Evolutionary conservation across 768 basidiomycete genomes (phyloP), one percentile per base, ranked within the genome.

Genomic region (Jaapia argillacea): DNA sequence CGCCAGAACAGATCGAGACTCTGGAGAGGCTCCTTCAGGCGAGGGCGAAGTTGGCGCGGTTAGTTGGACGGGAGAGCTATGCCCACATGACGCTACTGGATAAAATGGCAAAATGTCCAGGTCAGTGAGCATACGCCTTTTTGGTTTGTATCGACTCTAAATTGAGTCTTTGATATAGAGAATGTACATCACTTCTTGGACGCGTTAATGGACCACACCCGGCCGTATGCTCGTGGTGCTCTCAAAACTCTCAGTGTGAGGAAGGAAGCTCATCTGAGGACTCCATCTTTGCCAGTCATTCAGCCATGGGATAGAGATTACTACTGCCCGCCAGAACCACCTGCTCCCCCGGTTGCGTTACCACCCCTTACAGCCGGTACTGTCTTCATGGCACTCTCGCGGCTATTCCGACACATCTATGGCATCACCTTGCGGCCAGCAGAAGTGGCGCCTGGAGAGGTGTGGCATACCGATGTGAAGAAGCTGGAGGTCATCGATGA

Each of bases 261-360:
- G 50, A 98, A 98, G 67, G 82, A 87, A 58, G 69, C 68, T 6
- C 81, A 85, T 52, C 74, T 90, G 23, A 62, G 67, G 18, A 69
- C 78, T 1, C 64, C 70, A 0, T 62, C 70, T 18, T 64, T 74
- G 37, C 85, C 85, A 35, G 65, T 67, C 20, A 77, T 98, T 41
- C 77, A 94, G 50, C 82, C 91, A n/a, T 99, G 96, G 96, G 96
- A 98, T 63, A 75, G 92, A 51, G 93, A 97, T 51, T 94, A 82
- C 58, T 97, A 91, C 60, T 85, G 88, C 45, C 83, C 85, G 1
- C 81, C 81, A 3, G 80, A 86, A 60, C 76, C 79, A 7, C 80
- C 81, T 23, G 75, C 80, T 10, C 84, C 89, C 22, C 77, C 85
- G 44, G 67, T 85, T 59, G 63, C 85, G 48, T 65, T 89, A 48